Evolutionary conservation across 331 rosid species (phyloP).

Genomic region (Malus hybrid): DNA sequence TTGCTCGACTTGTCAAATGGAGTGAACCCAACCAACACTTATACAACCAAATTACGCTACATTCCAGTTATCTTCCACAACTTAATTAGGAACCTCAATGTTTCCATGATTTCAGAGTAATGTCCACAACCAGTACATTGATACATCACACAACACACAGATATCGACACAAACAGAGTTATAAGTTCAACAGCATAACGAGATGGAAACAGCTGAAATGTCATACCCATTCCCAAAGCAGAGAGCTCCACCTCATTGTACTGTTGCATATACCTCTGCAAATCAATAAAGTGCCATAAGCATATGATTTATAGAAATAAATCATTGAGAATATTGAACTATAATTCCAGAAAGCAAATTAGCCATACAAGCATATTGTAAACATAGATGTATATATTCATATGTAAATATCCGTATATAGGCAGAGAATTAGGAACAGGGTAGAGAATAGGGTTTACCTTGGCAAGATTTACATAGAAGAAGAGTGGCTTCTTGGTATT

Average conservation of each 20-base stretch:
- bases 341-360: background rate
- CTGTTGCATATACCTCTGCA: slow-evolving; percentile 94
- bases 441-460: slow-evolving; percentile 22
- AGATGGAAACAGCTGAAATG: background rate
- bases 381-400: background rate
- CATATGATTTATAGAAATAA: background rate
- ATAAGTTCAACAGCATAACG: background rate
- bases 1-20: background rate
- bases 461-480: slow-evolving; percentile 51
- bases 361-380: background rate
- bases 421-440: background rate
- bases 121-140: background rate
- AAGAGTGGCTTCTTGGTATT: slow-evolving; percentile 49
- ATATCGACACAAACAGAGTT: background rate
- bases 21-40: background rate
- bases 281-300: background rate
- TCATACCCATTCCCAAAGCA: slow-evolving; percentile 94
- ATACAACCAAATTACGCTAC: background rate
- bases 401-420: background rate
- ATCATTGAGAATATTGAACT: background rate
- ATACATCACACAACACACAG: background rate
- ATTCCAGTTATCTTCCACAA: background rate
- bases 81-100: background rate
- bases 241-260: slow-evolving; percentile 92
- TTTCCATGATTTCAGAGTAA: background rate